phyloP scores from a whole-genome alignment of 139 green algal species.

The Chlorella sp. region DNA sequence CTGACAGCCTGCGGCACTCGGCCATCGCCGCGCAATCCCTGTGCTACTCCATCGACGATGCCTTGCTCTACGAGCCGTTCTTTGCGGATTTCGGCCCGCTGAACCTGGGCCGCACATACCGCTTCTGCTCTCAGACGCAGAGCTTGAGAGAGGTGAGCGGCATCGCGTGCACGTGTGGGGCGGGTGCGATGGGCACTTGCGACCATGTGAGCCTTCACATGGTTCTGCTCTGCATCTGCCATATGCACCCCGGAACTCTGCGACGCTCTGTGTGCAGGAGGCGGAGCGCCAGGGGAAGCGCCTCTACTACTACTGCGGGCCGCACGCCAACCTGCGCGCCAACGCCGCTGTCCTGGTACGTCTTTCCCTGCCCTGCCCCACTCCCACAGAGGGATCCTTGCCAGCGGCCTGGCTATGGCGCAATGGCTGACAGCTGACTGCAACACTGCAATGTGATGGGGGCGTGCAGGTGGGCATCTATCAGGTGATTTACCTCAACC shows the following conservation, averaged over 20 bases:
- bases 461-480: slow-evolving; percentile 75
- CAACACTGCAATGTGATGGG: too few species aligned
- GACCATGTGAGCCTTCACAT: too few species aligned
- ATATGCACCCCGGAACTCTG: too few species aligned
- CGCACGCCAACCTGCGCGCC: slow-evolving; percentile 55
- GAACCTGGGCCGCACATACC: slow-evolving; percentile 76
- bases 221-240: too few species aligned
- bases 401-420: too few species aligned
- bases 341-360: slow-evolving; percentile 80
- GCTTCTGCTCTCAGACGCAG: slow-evolving; percentile 68
- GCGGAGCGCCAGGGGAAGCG: slow-evolving; percentile 41
- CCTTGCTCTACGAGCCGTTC: slow-evolving; percentile 87
- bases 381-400: too few species aligned
- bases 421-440: too few species aligned
- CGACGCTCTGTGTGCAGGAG: too few species aligned
- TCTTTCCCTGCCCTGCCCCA: too few species aligned
- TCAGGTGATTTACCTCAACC: slow-evolving; percentile 63
- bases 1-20: slow-evolving; percentile 23
- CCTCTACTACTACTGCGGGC: slow-evolving; percentile 60
- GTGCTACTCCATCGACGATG: slow-evolving; percentile 60
- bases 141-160: slow-evolving; percentile 60
- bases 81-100: slow-evolving; percentile 88
- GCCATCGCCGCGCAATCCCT: slow-evolving; percentile 27
- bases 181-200: too few species aligned
- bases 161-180: too few species aligned